Base-by-base conservation (phyloP, 1,284 basidiomycete species). In the Microbotryum violaceum region DNA sequence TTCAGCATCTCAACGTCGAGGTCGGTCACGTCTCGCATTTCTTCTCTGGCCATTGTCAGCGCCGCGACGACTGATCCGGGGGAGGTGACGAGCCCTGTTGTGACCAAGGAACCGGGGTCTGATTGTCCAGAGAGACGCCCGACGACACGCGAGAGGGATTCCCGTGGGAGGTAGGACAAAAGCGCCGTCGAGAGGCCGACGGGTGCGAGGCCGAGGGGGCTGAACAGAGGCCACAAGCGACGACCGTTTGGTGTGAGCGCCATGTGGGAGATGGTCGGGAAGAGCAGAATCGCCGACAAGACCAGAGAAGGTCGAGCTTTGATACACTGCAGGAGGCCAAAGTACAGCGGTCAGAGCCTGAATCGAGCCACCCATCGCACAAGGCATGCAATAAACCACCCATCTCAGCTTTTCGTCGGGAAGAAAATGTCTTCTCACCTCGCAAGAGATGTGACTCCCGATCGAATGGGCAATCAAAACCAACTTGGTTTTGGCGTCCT, bases 181-280 rank as follows among this genome's bases (percentile, higher is more conserved):
- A 54, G 51, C 7, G 53, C 49, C n/a, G 64, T 63, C n/a, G 62
- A 53, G 58, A 57, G 58, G 60, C 60, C 61, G 25, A 69, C 46
- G 14, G 67, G 62, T 23, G 49, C 60, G 58, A 46, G 61, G 56
- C 9, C 60, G 60, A 60, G 14, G 6, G 56, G 46, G 18, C 54
- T 51, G 61, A 68, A 64, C 21, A 68, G 49, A 6, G 61, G 64
- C 9, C 58, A 60, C 9, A 70, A 55, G 16, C 49, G 54, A 10
- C 49, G 56, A 18, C 67, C 69, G 58, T 70, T 68, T 6, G 58
- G 62, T 3, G 67, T 65, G 16, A 18, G 10, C 5, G 62, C 57
- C 62, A 70, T 68, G 59, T 63, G 58, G 0, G 67, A 70, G 47
- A 68, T 49, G 45, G 69, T 67, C 1, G 69, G 69, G 56, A 70